These are phyloP conservation scores for Pyrenopolyporus hunteri DNA, from an alignment of 495 filamentous ascomycete genomes.

Conservation along the genomic window DNA sequence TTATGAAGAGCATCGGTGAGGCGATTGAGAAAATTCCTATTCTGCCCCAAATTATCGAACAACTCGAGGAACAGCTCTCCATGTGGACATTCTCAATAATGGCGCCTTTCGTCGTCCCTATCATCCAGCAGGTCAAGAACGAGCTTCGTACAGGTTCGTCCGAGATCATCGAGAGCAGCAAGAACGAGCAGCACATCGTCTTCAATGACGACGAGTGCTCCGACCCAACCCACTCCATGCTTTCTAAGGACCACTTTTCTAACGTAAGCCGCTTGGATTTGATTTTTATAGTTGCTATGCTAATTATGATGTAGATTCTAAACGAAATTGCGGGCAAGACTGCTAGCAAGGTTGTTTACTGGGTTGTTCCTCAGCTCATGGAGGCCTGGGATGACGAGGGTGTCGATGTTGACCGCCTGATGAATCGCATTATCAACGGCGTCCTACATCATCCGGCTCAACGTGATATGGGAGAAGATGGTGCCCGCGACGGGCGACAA, in stretches of 20 bases:
- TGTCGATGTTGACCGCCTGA: slow-evolving; percentile 66
- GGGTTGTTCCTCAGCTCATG: slow-evolving; percentile 86
- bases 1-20: slow-evolving; percentile 77
- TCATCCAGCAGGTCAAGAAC: slow-evolving; percentile 82
- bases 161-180: slow-evolving; percentile 81
- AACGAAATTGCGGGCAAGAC: slow-evolving; percentile 88
- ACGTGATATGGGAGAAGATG: slow-evolving; percentile 70
- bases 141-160: slow-evolving; percentile 84
- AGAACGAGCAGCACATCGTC: slow-evolving; percentile 80
- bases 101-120: slow-evolving; percentile 82
- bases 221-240: slow-evolving; percentile 94
- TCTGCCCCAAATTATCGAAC: slow-evolving; percentile 76
- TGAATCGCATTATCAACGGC: slow-evolving; percentile 77
- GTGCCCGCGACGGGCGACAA: slow-evolving; percentile 70
- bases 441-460: slow-evolving; percentile 89
- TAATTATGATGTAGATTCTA: slow-evolving; percentile 60
- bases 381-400: slow-evolving; percentile 80
- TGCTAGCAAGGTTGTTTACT: slow-evolving; percentile 76
- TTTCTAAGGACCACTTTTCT: slow-evolving; percentile 91
- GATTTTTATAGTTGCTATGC: not conserved
- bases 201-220: slow-evolving; percentile 76
- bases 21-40: slow-evolving; percentile 82
- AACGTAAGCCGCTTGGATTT: slow-evolving; percentile 53
- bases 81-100: slow-evolving; percentile 86
- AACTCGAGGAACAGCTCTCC: slow-evolving; percentile 78